These are phyloP conservation scores for Tricholoma bakamatsutake DNA, from an alignment of 768 basidiomycete species.

Conservation along the genomic window DNA sequence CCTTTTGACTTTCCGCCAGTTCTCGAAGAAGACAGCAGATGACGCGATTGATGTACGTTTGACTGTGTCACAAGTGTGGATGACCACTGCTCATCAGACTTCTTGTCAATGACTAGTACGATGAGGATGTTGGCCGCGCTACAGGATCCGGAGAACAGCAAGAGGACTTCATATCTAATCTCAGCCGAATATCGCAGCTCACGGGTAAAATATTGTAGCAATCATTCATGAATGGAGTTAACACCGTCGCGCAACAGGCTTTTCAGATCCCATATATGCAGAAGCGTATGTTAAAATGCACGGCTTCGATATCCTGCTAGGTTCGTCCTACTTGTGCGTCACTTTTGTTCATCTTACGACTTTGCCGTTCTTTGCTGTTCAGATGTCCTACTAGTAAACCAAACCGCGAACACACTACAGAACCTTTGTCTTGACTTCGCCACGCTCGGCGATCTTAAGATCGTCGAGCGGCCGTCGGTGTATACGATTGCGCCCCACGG, in stretches of 20 bases:
- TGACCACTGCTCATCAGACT: conserved; percentile 3
- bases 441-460: conserved; percentile 93
- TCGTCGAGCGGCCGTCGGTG: conserved; percentile 91
- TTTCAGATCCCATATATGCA: conserved; percentile 97
- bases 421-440: conserved; percentile 97
- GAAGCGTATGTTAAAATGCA: conserved; percentile 98
- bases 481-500: conserved; percentile 94
- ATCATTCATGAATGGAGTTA: neutral
- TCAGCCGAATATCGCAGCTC: conserved; percentile 88
- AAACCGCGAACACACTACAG: conserved; percentile 89
- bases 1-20: conserved; percentile 85
- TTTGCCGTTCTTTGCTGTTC: neutral
- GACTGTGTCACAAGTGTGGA: neutral
- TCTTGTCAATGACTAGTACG: conserved; percentile 50
- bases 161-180: conserved; percentile 92
- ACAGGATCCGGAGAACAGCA: conserved; percentile 79
- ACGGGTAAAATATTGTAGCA: conserved; percentile 52
- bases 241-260: conserved; percentile 44
- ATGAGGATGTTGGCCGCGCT: conserved; percentile 82
- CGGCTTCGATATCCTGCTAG: conserved; percentile 93
- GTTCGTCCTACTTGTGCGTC: conserved; percentile 32
- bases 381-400: conserved; percentile 97
- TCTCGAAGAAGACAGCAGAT: conserved; percentile 85
- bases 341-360: neutral
- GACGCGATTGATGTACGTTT: conserved; percentile 66